Conservation (phyloP, 202 grass and related monocot genomes). For the Carex arenaria region DNA sequence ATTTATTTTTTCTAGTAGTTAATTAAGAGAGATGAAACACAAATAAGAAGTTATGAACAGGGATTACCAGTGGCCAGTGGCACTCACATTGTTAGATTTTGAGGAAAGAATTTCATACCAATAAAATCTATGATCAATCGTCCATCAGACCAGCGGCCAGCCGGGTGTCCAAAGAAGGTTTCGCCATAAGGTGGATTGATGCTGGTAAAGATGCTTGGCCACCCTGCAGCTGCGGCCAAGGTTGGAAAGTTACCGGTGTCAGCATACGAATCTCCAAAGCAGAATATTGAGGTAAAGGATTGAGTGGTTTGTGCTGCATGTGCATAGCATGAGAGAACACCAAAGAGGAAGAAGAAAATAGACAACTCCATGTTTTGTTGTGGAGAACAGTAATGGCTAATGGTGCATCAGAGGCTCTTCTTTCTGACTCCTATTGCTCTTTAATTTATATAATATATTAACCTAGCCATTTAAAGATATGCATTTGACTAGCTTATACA, state of each 20-base stretch:
- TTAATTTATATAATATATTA: background rate
- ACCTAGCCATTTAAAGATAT: background rate
- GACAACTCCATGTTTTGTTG: constrained; percentile 2
- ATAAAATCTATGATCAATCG: too few species aligned
- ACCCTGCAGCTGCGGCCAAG: constrained; percentile 30
- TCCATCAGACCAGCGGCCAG: too few species aligned
- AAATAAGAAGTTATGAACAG: too few species aligned
- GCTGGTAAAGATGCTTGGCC: too few species aligned
- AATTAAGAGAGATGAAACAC: too few species aligned
- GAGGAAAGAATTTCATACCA: too few species aligned
- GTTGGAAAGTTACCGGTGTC: constrained; percentile 57
- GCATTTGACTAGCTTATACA: background rate
- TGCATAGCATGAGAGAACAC: background rate
- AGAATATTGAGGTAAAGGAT: constrained; percentile 63
- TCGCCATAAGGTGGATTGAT: too few species aligned
- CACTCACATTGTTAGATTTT: too few species aligned
- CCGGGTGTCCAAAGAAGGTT: too few species aligned
- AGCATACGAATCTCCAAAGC: constrained; percentile 75
- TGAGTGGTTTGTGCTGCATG: background rate
- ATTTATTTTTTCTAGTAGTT: too few species aligned
- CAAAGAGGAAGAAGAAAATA: constrained; percentile 12
- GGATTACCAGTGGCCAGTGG: too few species aligned
- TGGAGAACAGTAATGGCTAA: background rate
- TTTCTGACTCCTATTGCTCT: background rate
- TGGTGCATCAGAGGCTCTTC: background rate